Evolutionary conservation across 2,329 filamentous ascomycete species (phyloP).

Genomic region (Thelonectria discophora): DNA sequence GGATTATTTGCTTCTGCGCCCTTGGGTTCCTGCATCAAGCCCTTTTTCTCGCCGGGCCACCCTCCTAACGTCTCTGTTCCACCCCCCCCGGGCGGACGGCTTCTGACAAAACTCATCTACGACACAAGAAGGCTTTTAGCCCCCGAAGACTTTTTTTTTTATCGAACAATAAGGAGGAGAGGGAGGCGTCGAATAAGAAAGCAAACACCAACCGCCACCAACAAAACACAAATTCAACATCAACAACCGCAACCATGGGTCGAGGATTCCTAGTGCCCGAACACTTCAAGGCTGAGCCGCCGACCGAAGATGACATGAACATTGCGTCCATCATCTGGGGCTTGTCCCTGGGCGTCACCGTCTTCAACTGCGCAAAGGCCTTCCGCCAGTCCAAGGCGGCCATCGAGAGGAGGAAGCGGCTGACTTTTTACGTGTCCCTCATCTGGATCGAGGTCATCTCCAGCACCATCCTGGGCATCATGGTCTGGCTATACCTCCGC

Average conservation of each 20-base stretch:
- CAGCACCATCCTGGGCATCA: conserved; percentile 37
- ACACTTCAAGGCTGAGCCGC: conserved; percentile 28
- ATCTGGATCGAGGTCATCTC: conserved; percentile 40
- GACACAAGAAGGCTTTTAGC: too few species aligned
- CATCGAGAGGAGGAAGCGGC: conserved; percentile 32
- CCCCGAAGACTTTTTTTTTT: too few species aligned
- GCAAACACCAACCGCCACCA: neutral
- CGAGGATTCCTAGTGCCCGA: conserved; percentile 39
- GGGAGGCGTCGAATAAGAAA: neutral
- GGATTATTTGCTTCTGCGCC: conserved; percentile 6
- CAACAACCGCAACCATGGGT: conserved; percentile 28
- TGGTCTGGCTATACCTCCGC: conserved; percentile 40
- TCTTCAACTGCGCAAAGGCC: conserved; percentile 40
- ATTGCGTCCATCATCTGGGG: conserved; percentile 42
- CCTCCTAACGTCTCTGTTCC: neutral
- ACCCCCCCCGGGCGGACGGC: neutral
- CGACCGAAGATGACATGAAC: conserved; percentile 40
- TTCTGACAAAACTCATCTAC: too few species aligned
- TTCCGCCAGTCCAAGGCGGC: conserved; percentile 31
- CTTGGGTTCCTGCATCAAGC: neutral
- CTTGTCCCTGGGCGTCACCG: conserved; percentile 36
- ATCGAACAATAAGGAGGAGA: neutral
- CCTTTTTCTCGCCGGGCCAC: neutral
- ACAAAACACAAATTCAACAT: neutral
- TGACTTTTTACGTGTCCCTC: conserved; percentile 35